Percentiles rank a stretch among this genome's conserved stretches.
phyloP scores from a whole-genome alignment of 2,329 filamentous ascomycete genomes.

The Microascus cirrosus region DNA sequence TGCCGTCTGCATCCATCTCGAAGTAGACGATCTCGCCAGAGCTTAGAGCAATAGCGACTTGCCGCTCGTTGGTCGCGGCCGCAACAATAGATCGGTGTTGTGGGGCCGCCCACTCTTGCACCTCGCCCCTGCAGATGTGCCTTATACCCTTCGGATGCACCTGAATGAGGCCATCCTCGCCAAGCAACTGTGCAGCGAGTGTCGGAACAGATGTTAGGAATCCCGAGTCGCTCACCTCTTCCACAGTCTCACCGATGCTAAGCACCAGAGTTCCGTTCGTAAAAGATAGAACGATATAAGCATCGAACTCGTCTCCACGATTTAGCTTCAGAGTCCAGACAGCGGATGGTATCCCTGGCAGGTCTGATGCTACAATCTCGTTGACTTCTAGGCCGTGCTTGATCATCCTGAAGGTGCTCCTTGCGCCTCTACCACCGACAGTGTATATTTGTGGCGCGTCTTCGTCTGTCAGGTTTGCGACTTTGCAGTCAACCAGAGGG shows the following conservation, averaged over 20 bases:
- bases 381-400: constrained; percentile 90
- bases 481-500: constrained; percentile 80
- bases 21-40: constrained; percentile 98
- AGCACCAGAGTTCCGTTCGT: constrained; percentile 82
- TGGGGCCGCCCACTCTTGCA: constrained; percentile 90
- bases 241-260: constrained; percentile 92
- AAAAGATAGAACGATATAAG: constrained; percentile 92
- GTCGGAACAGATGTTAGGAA: constrained; percentile 85
- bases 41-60: constrained; percentile 87
- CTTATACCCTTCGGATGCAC: constrained; percentile 94
- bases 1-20: constrained; percentile 88
- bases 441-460: constrained; percentile 96
- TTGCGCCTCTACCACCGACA: constrained; percentile 76
- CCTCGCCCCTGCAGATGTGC: constrained; percentile 66
- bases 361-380: constrained; percentile 88
- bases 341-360: constrained; percentile 77
- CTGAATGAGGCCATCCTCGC: constrained; percentile 85
- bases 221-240: constrained; percentile 87
- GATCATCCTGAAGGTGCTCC: constrained; percentile 82
- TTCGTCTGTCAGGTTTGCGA: constrained; percentile 81
- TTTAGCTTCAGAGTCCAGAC: constrained; percentile 94
- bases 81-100: constrained; percentile 93
- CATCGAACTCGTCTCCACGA: constrained; percentile 73
- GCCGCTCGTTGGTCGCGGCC: constrained; percentile 82
- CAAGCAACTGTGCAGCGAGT: constrained; percentile 84